phyloP scores from a whole-genome alignment of 2,329 filamentous ascomycete genomes.

The Zymoseptoria crescenta region DNA sequence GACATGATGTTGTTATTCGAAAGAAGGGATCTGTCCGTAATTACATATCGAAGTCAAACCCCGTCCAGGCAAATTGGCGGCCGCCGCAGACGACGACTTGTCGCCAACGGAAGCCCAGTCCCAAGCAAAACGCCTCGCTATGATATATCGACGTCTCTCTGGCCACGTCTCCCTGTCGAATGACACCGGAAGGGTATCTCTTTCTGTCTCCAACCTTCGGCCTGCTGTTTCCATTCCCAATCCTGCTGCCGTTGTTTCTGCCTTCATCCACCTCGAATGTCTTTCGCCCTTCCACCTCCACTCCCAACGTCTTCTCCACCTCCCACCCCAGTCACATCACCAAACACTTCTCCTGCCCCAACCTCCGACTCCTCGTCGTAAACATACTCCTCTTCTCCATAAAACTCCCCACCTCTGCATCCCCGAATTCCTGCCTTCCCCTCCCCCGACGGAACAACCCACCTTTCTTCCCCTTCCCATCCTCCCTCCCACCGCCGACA shows the following conservation, averaged over 20 bases:
- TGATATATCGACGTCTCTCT: background rate
- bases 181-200: background rate
- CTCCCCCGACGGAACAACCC: background rate
- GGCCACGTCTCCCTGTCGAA: background rate
- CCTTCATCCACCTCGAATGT: background rate
- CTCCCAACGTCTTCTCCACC: too few species aligned
- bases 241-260: background rate
- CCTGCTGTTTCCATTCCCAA: background rate
- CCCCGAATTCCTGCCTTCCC: background rate
- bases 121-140: background rate
- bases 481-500: background rate
- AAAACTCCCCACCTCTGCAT: background rate
- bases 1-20: too few species aligned
- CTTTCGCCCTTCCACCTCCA: background rate
- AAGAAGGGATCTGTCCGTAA: too few species aligned
- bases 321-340: background rate
- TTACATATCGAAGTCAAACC: too few species aligned
- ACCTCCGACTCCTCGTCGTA: background rate
- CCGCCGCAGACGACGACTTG: too few species aligned
- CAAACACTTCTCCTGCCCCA: background rate
- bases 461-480: background rate
- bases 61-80: too few species aligned
- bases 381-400: background rate
- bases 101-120: too few species aligned
- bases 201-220: background rate